Evolutionary conservation across 1,284 basidiomycete genomes (phyloP), one percentile per base, ranked within the genome.

Genomic region (Fistulina hepatica): DNA sequence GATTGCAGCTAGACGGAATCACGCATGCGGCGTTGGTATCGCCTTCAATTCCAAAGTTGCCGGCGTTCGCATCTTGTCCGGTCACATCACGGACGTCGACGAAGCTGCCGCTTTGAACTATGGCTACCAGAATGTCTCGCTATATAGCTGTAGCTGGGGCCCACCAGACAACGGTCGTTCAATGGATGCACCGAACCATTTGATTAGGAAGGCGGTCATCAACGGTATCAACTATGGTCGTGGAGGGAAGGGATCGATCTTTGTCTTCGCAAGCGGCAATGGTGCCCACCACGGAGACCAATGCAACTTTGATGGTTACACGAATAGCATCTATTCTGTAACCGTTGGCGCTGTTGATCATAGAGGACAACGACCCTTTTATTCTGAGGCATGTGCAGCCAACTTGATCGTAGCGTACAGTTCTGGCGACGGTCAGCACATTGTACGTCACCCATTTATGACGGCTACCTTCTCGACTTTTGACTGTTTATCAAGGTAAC

Each of bases 281-380:
- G 95, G 95, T 13, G 95, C 90, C 16, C 74, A 76, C 3, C 71
- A 71, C 36, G 89, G 86, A 21, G 95, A 99, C 56, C 94, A 98
- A 61, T 99, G 95, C 68, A 99, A 99, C 60, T 98, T 98, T 56
- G 95, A 98, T 51, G 95, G 95, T 5, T 99, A 98, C 59, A 99
- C 95, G 22, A 98, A 98, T 58, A 91, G 84, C 48, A 95, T 97
- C 47, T 97, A 92, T 62, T 90, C 85, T 4, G 80, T 98, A 39
- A 99, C 95, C 0, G 89, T 99, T 21, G 84, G 91, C 9, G 90
- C 95, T 0, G 71, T 97, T 39, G 94, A 98, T 53, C 76, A 83
- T 54, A 85, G 86, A 52, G 94, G 92, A 8, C 61, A 88, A 31
- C 94, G 97, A 54, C 95, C 95, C 5, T 92, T 86, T 55, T 99